Base-by-base conservation (phyloP, 257 asterid genomes). In the Pogostemon cablin region DNA sequence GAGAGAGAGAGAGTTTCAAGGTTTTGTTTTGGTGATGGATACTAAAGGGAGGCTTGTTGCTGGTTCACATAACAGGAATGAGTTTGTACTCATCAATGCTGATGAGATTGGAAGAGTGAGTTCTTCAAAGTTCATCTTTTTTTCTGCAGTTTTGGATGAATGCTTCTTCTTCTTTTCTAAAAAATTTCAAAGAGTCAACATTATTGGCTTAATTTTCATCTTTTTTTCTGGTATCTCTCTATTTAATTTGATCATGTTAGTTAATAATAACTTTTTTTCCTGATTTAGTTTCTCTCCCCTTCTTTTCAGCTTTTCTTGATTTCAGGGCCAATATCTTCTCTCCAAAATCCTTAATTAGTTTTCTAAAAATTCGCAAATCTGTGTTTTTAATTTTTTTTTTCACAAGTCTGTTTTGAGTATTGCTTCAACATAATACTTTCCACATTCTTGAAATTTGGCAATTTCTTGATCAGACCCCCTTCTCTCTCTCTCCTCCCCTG, bases 91-190 rank as follows among this genome's bases (percentile, higher is more conserved):
- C 72, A 90, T 93, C 87, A 90, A 90, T 90, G 98, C 98, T 53
- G 97, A 93, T 84, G 98, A 93, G 76, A 88, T 90, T 87, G 98
- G 98, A 72, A 86, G 88, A 80, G 97, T 93, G 69, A 81, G 90
- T 57, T 54, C 55, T 58, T 25, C 42, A 68, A 38, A 56, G 11
- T 60, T 47, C 35, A 68, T 17, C 65, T 49, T 69, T 71, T 68
- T 49, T 15, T 15, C 17, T 15, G 50, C 46, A 55, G 52, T 47
- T 73, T 20, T 11, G 41, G 20, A 55, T 66, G 62, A 15, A 7
- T 20, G 2, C 25, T 2, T 6, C 7, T 17, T 42, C 63, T 81
- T 80, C 61, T 37, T 62, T 52, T 72, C 8, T 43, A 43, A 65
- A 77, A 48, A 73, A 40, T 56, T 10, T 10, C 3, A 43, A 15